Evolutionary conservation across 1,139 yeast genomes (phyloP).

Genomic region (Candida sanyaensis): DNA sequence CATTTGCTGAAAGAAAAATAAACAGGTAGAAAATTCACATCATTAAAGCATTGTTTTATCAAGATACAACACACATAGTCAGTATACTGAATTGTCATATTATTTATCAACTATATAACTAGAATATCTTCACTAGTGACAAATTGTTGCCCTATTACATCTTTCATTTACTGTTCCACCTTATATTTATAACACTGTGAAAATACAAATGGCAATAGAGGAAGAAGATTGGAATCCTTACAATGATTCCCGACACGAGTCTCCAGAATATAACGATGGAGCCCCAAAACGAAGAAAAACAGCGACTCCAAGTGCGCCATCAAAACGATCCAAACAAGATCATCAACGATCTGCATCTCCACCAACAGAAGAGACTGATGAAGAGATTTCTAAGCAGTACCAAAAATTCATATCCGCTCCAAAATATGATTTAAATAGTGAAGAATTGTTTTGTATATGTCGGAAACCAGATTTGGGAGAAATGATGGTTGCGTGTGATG

Average conservation of each 20-base stretch:
- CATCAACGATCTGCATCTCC: background rate
- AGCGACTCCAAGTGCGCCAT: background rate
- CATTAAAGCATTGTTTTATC: too few relatives aligned
- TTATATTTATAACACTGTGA: too few relatives aligned
- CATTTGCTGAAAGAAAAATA: too few relatives aligned
- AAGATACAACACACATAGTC: too few relatives aligned
- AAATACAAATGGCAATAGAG: background rate
- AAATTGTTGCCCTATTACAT: too few relatives aligned
- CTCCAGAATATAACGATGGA: background rate
- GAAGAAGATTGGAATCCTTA: slow-evolving; percentile 1
- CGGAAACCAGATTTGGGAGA: slow-evolving; percentile 73
- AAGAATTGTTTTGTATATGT: slow-evolving; percentile 78
- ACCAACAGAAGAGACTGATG: slow-evolving; percentile 25
- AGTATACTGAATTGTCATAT: too few relatives aligned
- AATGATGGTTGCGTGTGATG: slow-evolving; percentile 90
- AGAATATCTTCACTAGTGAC: too few relatives aligned
- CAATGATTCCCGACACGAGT: background rate
- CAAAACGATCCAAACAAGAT: slow-evolving; percentile 2
- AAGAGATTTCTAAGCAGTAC: slow-evolving; percentile 47
- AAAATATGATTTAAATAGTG: slow-evolving; percentile 49
- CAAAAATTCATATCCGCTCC: slow-evolving; percentile 45
- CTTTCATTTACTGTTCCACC: too few relatives aligned
- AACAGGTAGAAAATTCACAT: too few relatives aligned
- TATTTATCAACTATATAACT: too few relatives aligned
- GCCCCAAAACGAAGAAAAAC: background rate